These are phyloP conservation scores for Penicillium polonicum DNA, from an alignment of 2,329 filamentous ascomycete genomes.

Conservation along the genomic window DNA sequence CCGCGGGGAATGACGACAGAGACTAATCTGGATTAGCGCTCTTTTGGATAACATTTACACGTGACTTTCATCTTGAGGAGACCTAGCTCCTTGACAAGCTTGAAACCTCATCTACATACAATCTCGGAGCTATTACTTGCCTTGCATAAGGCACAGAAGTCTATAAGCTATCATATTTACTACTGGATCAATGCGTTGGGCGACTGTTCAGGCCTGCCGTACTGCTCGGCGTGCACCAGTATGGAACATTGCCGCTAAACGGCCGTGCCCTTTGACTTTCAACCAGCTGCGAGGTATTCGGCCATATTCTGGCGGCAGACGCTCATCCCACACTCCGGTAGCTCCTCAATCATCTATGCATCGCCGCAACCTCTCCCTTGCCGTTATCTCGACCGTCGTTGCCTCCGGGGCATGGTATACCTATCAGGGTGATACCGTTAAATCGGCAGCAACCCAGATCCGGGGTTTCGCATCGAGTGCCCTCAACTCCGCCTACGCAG, in stretches of 20 bases:
- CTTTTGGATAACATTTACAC: constrained; percentile 7
- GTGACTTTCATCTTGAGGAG: constrained; percentile 24
- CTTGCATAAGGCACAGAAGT: constrained; percentile 8
- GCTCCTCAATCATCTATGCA: constrained; percentile 49
- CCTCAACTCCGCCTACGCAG: constrained; percentile 31
- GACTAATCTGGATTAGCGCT: constrained; percentile 26
- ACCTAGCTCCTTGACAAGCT: constrained; percentile 12
- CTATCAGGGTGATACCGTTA: constrained; percentile 42
- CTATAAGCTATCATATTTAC: constrained; percentile 3
- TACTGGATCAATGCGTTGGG: constrained; percentile 48
- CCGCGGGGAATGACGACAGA: constrained; percentile 39
- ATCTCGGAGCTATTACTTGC: constrained; percentile 5
- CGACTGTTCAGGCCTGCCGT: constrained; percentile 47
- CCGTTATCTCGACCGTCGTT: constrained; percentile 48
- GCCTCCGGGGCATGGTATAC: constrained; percentile 52
- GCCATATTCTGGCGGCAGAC: constrained; percentile 35
- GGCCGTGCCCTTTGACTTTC: constrained; percentile 37
- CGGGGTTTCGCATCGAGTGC: constrained; percentile 26
- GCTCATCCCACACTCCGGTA: constrained; percentile 36
- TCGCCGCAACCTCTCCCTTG: constrained; percentile 49
- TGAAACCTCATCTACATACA: constrained; percentile 8
- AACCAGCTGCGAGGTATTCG: constrained; percentile 40
- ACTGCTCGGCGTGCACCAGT: constrained; percentile 47
- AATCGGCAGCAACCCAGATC: constrained; percentile 25
- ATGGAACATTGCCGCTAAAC: constrained; percentile 44